Evolutionary conservation across 1,284 basidiomycete species (phyloP), one percentile per base, ranked within the genome.

Genomic region (Apiotrichum veenhuisii): DNA sequence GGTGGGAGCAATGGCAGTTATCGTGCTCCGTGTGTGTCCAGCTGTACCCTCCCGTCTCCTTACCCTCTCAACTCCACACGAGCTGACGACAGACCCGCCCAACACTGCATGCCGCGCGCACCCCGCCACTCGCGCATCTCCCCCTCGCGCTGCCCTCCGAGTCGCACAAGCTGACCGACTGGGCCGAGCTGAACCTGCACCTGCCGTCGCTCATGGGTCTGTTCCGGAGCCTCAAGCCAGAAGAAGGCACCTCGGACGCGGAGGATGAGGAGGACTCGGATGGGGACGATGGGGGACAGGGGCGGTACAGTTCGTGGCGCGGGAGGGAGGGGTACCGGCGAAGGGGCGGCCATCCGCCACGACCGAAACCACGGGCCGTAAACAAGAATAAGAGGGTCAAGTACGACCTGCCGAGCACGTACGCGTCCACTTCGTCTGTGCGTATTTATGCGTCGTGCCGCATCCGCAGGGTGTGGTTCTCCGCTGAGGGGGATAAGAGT

Each of bases 391-490:
- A 27, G n/a, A 45, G 20, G 12, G 37, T 30, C 18, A 58, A 41
- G 25, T 34, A 26, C 22, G 34, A 37, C 17, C 47, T 85, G 42
- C 88, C 87, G 20, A 84, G 84, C 23, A 72, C 74, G 46, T 87
- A 86, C 67, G 84, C 83, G 0, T 83, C 85, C 71, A 79, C 87
- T 27, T 81, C 83, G 18, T 88, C 85, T 68, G 79, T 91, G 59
- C 85, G 85, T 68, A 81, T 92, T 34, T 88, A 91, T 70, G 88
- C 89, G 22, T 89, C 85, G 44, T 91, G 89, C 75, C 82, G 89
- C 27, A 73, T 92, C 58, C 79, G 87, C 59, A 79, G 89, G 62
- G 83, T 93, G 50, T 92, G 89, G 88, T 84, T 91, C 75, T 67
- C 50, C 1, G 42, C 34, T 5, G 47, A 50, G 23, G 58, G 54